Percentiles rank a stretch among this genome's conserved stretches.
phyloP scores from a whole-genome alignment of 768 basidiomycete species.

The Cystobasidium ongulense region DNA sequence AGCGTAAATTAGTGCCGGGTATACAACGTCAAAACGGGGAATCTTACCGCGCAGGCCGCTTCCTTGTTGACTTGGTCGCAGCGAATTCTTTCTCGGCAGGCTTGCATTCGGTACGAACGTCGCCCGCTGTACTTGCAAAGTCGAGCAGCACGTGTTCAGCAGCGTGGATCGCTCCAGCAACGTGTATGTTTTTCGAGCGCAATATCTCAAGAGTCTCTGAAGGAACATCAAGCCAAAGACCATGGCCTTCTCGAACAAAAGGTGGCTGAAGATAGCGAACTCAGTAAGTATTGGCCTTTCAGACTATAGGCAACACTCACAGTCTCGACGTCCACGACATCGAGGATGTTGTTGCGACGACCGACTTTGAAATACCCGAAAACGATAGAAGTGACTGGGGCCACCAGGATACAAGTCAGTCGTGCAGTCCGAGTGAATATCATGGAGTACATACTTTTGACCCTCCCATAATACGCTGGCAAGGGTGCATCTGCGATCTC shows the following conservation, averaged over 20 bases:
- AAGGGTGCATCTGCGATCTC: constrained; percentile 56
- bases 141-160: constrained; percentile 78
- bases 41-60: constrained; percentile 37
- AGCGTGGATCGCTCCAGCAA: constrained; percentile 74
- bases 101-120: constrained; percentile 72
- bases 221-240: constrained; percentile 73
- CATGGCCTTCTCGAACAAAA: constrained; percentile 64
- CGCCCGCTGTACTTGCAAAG: constrained; percentile 53
- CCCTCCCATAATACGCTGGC: constrained; percentile 61
- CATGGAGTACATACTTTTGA: constrained; percentile 7
- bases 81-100: constrained; percentile 41
- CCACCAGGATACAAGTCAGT: constrained; percentile 46
- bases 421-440: neutral
- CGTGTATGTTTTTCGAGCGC: constrained; percentile 53
- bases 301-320: neutral
- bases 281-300: neutral
- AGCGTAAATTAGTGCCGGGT: no score
- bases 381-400: constrained; percentile 56
- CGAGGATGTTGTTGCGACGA: constrained; percentile 59
- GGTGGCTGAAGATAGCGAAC: constrained; percentile 48
- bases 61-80: constrained; percentile 35
- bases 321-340: constrained; percentile 67
- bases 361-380: constrained; percentile 74
- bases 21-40: no score
- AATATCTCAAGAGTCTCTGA: constrained; percentile 53